phyloP scores from a whole-genome alignment of 768 basidiomycete species.

The Tephrocybe sp. region DNA sequence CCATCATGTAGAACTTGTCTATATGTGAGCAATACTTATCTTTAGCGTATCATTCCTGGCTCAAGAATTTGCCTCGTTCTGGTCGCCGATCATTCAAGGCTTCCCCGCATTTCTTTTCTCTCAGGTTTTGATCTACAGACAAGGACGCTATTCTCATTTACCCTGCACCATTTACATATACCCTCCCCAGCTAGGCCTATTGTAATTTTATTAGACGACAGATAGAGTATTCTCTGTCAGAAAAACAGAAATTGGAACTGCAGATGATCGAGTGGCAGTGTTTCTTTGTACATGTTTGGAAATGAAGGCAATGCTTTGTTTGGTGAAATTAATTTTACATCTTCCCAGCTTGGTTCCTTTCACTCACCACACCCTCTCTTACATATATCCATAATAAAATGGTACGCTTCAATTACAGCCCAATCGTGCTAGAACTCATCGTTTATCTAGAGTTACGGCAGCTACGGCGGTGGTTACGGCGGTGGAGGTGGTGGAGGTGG shows the following conservation, averaged over 20 bases:
- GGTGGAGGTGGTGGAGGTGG: constrained; percentile 39
- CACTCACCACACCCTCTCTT: constrained; percentile 17
- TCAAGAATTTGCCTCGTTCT: background rate
- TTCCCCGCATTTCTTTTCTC: constrained; percentile 1
- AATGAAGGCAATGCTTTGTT: constrained; percentile 13
- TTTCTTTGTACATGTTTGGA: constrained; percentile 24
- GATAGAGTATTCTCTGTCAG: constrained; percentile 5
- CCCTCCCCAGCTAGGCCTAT: constrained; percentile 12
- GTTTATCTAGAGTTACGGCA: constrained; percentile 38
- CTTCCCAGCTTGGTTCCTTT: constrained; percentile 16
- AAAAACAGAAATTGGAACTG: constrained; percentile 1
- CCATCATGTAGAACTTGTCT: constrained; percentile 36
- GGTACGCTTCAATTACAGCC: constrained; percentile 13
- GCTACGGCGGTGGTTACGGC: constrained; percentile 35
- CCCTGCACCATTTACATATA: constrained; percentile 19
- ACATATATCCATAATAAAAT: constrained; percentile 21
- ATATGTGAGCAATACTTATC: constrained; percentile 5
- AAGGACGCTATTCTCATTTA: constrained; percentile 16
- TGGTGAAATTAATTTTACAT: constrained; percentile 19
- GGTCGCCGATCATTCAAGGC: background rate
- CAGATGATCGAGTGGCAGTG: constrained; percentile 18
- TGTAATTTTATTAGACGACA: constrained; percentile 11
- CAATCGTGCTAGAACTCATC: background rate
- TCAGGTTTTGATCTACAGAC: constrained; percentile 11
- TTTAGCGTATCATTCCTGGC: background rate